Percentiles rank a stretch among this genome's conserved stretches.
phyloP scores from a whole-genome alignment of 2,329 filamentous ascomycete species.

The Ophiostoma fasciatum region DNA sequence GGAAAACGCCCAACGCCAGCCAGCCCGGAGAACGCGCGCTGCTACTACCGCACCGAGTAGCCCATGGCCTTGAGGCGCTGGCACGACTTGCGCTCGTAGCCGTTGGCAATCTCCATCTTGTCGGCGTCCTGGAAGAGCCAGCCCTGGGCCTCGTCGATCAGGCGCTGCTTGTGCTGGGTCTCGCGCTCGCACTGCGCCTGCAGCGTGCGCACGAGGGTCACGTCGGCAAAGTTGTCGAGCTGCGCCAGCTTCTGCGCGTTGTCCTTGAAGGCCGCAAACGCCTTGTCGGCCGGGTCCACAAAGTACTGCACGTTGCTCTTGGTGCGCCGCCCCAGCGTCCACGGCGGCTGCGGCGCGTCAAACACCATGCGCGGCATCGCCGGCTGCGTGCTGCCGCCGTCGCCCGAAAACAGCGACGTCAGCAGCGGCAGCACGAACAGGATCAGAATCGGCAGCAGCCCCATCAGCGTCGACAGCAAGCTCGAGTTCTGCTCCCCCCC shows the following conservation, averaged over 20 bases:
- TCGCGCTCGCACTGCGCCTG: constrained; percentile 63
- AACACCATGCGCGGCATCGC: constrained; percentile 60
- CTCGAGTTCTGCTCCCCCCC: constrained; percentile 35
- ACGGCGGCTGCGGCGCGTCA: constrained; percentile 52
- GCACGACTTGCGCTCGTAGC: constrained; percentile 37
- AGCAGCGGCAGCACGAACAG: constrained; percentile 78
- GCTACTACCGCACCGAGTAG: constrained; percentile 5
- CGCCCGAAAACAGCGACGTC: constrained; percentile 58
- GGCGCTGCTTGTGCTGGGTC: constrained; percentile 44
- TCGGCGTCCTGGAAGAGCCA: constrained; percentile 75
- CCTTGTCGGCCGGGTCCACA: constrained; percentile 65
- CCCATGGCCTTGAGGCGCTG: constrained; percentile 31
- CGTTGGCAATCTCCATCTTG: constrained; percentile 57
- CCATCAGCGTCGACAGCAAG: constrained; percentile 44
- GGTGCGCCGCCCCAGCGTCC: constrained; percentile 59
- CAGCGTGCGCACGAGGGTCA: constrained; percentile 52
- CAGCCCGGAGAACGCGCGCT: too few species aligned
- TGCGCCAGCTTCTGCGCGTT: constrained; percentile 52
- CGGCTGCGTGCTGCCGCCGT: constrained; percentile 30
- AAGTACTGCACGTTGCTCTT: constrained; percentile 69
- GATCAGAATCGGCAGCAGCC: constrained; percentile 74
- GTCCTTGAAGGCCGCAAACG: constrained; percentile 33
- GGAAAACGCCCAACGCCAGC: too few species aligned
- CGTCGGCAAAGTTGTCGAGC: constrained; percentile 66
- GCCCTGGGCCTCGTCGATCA: constrained; percentile 66